Evolutionary conservation across 2,329 filamentous ascomycete species (phyloP), one percentile per base, ranked within the genome.

Genomic region (Ciborinia camelliae): DNA sequence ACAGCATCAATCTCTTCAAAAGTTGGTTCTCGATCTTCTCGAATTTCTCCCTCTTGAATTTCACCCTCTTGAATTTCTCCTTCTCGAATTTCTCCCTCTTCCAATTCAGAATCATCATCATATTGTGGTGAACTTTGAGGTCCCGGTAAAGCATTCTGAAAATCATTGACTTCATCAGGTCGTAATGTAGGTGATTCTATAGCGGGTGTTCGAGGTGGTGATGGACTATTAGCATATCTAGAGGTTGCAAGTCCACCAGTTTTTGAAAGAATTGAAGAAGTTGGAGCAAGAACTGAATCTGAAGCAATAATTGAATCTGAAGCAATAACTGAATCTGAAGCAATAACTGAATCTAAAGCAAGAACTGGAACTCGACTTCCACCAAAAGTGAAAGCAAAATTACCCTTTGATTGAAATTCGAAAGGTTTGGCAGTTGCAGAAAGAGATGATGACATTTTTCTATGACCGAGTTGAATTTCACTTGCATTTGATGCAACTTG

Each of bases 1-100:
- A 97, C 87, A 52, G 90, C 91, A 79, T 97, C 93, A 72, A 97
- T 93, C 74, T 97, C 92, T 70, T 94, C 89, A 71, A 91, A 91
- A 0, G 88, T 81, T 8, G 68, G 70, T 50, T 72, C 70, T 15
- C 41, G 30, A 14, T 47, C 55, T 18, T 64, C 69, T 23, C 66
- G 62, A 18, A 63, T n/a, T n/a, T n/a, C n/a, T n/a, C n/a, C n/a
- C n/a, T n/a, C n/a, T n/a, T n/a, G n/a, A n/a, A n/a, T n/a, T n/a
- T n/a, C n/a, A 14, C 37, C 55, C 20, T 64, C 69, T 23, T 65
- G 62, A 18, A 63, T n/a, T n/a, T n/a, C n/a, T n/a, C n/a, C n/a
- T n/a, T n/a, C n/a, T n/a, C n/a, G n/a, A n/a, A n/a, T n/a, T 20
- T 69, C 66, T 8, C 51, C 47, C n/a, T 62, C 60, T 35, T 62